Evolutionary conservation across 2,329 filamentous ascomycete genomes (phyloP), one percentile per base, ranked within the genome.

Genomic region (Pochonia chlamydosporia): DNA sequence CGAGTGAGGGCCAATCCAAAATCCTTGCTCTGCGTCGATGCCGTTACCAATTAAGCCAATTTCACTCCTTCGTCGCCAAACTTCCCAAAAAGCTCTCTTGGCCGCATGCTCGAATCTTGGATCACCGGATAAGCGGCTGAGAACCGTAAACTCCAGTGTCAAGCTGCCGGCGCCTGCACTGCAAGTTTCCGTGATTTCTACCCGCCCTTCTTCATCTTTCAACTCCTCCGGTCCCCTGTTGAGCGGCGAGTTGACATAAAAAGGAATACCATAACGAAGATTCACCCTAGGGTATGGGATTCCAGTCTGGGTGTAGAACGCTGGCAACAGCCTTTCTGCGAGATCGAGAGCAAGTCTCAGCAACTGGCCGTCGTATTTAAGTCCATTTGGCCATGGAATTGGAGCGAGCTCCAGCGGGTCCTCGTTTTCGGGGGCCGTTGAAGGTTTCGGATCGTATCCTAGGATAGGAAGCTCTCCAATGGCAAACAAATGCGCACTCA

Each of bases 221-320:
- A 55, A 56, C 13, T 53, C 54, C 16, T 46, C 55, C 16, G 74
- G 62, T 47, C 76, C 73, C 30, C 75, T 73, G 55, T 93, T 85
- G 21, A 93, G 68, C 1, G 89, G 89, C 3, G 89, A 95, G 58
- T 95, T 95, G 45, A 79, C 74, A 60, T 97, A 97, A 63, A 96
- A 96, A 0, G 91, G 92, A 46, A 96, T 90, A 13, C 93, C 93
- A 56, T 90, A 76, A 3, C 89, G 84, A 18, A 99, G 75, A 63
- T 97, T 97, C 40, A 99, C 92, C 33, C 93, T 80, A 2, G 93
- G 93, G 61, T 97, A 99, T 0, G 93, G 93, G 54, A 99, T 83
- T 5, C 91, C 93, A 0, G 92, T 97, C 9, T 81, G 75, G 2
- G 91, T 95, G 61, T 90, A 89, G 62, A 99, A 97, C 5, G 93